phyloP scores from a whole-genome alignment of 2,329 filamentous ascomycete genomes.

The Magnaporthiopsis rhizophila region DNA sequence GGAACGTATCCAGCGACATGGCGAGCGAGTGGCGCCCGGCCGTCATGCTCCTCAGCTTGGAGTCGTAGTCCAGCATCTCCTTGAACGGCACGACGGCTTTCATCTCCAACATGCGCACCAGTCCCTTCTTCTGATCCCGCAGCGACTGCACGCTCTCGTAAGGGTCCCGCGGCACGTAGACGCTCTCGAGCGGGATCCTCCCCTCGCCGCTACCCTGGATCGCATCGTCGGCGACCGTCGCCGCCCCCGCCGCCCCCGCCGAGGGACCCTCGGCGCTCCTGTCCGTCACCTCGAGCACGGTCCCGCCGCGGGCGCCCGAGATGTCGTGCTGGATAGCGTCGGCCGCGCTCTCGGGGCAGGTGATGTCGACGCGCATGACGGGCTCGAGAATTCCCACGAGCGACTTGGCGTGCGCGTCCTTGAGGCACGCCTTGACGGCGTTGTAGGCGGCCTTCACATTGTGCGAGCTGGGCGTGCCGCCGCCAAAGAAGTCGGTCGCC shows the following conservation, averaged over 20 bases:
- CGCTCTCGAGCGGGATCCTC: conserved; percentile 59
- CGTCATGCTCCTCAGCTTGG: conserved; percentile 80
- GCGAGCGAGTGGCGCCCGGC: conserved; percentile 63
- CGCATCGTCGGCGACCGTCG: conserved; percentile 1
- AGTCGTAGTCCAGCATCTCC: conserved; percentile 94
- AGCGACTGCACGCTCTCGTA: conserved; percentile 56
- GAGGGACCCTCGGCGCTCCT: conserved; percentile 32
- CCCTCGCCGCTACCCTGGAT: conserved; percentile 9
- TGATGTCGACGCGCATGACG: conserved; percentile 84
- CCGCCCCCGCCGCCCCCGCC: not conserved
- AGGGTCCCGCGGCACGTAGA: conserved; percentile 85
- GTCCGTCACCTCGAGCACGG: conserved; percentile 62
- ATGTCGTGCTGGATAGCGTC: conserved; percentile 79
- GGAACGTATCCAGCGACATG: conserved; percentile 51
- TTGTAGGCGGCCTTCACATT: conserved; percentile 52
- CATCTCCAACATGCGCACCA: conserved; percentile 52
- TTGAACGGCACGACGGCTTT: conserved; percentile 84
- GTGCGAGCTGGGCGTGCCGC: conserved; percentile 58
- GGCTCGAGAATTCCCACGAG: conserved; percentile 73
- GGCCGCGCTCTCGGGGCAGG: conserved; percentile 72
- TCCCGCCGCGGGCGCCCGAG: conserved; percentile 64
- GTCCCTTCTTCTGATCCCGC: conserved; percentile 38
- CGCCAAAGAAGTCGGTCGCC: conserved; percentile 53
- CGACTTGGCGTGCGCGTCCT: conserved; percentile 43
- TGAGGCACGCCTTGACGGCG: conserved; percentile 63